phyloP scores from a whole-genome alignment of 768 basidiomycete species.

The Rhizopogon roseolus region DNA sequence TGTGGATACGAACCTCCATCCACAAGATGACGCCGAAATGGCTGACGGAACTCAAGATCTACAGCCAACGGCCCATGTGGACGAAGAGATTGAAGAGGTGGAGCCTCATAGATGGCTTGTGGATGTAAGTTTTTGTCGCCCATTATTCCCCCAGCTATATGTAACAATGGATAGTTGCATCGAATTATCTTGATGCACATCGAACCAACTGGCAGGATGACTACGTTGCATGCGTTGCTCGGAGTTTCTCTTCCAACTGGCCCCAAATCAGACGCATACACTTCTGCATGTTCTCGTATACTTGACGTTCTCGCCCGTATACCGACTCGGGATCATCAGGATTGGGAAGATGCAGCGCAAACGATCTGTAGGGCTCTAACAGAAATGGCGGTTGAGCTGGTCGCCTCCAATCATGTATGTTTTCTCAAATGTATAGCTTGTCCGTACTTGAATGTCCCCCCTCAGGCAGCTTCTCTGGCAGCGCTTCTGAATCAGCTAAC shows the following conservation, averaged over 20 bases:
- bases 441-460: conserved; percentile 5
- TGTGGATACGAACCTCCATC: conserved; percentile 18
- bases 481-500: conserved; percentile 52
- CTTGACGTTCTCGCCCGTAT: conserved; percentile 24
- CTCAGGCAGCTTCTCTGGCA: conserved; percentile 41
- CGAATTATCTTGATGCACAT: conserved; percentile 58
- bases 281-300: conserved; percentile 34
- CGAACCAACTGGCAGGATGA: conserved; percentile 27
- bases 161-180: conserved; percentile 40
- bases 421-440: neutral
- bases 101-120: conserved; percentile 47
- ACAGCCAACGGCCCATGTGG: conserved; percentile 10
- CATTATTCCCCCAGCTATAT: neutral
- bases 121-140: conserved; percentile 38
- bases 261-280: conserved; percentile 31
- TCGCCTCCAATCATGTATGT: conserved; percentile 29
- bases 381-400: conserved; percentile 35
- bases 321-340: conserved; percentile 12
- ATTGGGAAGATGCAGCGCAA: conserved; percentile 14
- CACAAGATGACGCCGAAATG: conserved; percentile 30
- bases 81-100: conserved; percentile 28
- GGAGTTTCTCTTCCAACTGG: conserved; percentile 26
- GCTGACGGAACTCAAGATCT: conserved; percentile 17
- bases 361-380: conserved; percentile 33
- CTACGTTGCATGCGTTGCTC: conserved; percentile 53